Base-by-base conservation (phyloP, 2,329 filamentous ascomycete genomes). In the Tolypocladium pustulatum region DNA sequence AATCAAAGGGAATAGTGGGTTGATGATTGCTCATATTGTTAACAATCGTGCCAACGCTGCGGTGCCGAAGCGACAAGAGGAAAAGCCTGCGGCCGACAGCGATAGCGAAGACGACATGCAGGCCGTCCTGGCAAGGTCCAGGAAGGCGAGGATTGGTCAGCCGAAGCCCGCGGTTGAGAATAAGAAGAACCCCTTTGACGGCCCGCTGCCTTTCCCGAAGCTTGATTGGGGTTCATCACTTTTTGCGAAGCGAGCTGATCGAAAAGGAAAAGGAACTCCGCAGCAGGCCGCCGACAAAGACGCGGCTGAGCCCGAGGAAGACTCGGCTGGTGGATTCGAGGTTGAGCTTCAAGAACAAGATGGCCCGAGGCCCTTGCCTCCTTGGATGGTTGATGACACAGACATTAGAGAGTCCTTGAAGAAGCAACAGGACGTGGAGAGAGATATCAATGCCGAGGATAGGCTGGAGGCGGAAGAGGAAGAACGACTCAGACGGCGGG, bases 131-230 rank as follows among this genome's bases (percentile, higher is more conserved):
- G 85, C 86, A 12, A 87, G 86, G 62, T 88, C 89, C 25, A 85
- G 87, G 60, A 83, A 81, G 63, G 66, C 79, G 59, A 83, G 84
- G 67, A 79, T 79, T 46, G 63, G 70, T 3, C 68, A 71, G 49
- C 70, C 71, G 22, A 75, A 71, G 49, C 70, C 71, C 2, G 66
- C 75, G 3, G 67, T 72, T n/a, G 70, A 79, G 12, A 85, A 83
- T 55, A 77, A 81, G 40, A 83, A 82, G 63, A 84, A 85, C 64
- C 78, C 83, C 0, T 84, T 96, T 67, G 83, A 84, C 63, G 93
- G 93, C 0, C 91, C 92, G 0, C 73, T 99, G 6, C 94, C 94
- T 0, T 99, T 99, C 67, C 91, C 96, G 65, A 93, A 91, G 67
- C 79, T 96, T 1, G 85, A 88, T 52, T 85, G 82, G 78, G 86